Evolutionary conservation across 2,329 filamentous ascomycete species (phyloP).

Genomic region (Monilinia laxa): DNA sequence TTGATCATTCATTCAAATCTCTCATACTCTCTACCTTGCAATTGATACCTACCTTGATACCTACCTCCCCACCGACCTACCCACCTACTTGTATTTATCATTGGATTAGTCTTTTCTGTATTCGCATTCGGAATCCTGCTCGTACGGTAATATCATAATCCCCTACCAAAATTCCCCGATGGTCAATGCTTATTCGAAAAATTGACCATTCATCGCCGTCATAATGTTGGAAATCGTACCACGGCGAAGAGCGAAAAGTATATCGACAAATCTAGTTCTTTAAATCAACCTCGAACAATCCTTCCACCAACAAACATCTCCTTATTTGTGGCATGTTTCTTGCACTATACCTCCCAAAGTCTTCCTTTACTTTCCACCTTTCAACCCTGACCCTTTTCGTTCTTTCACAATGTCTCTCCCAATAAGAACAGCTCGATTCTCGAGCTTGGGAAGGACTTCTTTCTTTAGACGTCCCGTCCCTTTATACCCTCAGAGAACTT

Average conservation of each 20-base stretch:
- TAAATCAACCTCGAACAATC: not conserved
- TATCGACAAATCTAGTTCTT: slow-evolving; percentile 2
- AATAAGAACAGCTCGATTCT: slow-evolving; percentile 24
- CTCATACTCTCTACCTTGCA: too few species aligned
- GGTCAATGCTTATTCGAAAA: slow-evolving; percentile 15
- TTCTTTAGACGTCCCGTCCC: slow-evolving; percentile 6
- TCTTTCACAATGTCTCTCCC: slow-evolving; percentile 34
- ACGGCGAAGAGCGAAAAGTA: slow-evolving; percentile 2
- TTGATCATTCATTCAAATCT: too few species aligned
- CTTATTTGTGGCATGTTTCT: slow-evolving; percentile 35
- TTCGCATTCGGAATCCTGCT: not conserved
- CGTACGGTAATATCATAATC: not conserved
- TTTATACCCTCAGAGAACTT: slow-evolving; percentile 32
- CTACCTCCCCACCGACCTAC: too few species aligned
- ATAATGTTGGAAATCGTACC: slow-evolving; percentile 23
- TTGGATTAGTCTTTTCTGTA: too few species aligned
- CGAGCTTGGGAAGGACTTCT: slow-evolving; percentile 22
- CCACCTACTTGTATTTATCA: not conserved
- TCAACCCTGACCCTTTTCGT: slow-evolving; percentile 2
- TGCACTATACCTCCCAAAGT: slow-evolving; percentile 28
- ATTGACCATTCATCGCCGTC: slow-evolving; percentile 13
- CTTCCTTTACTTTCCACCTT: slow-evolving; percentile 17
- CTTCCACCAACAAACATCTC: slow-evolving; percentile 20
- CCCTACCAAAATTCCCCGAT: not conserved
- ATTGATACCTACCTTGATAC: too few species aligned